Evolutionary conservation across 768 basidiomycete species (phyloP).

Genomic region (Termitomyces sp.): DNA sequence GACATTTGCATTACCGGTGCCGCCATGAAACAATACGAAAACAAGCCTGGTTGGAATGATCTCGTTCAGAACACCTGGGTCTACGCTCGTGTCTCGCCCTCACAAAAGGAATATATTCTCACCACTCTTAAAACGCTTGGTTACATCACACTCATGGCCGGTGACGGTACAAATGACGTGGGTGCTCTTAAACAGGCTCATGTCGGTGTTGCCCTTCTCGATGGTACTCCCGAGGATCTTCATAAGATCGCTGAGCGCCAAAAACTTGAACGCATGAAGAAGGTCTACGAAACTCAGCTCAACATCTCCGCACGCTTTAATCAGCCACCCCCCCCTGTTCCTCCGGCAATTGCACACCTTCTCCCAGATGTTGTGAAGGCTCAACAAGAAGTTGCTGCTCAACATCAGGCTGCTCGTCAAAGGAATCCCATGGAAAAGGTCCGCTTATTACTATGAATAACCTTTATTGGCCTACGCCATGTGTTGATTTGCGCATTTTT

Average conservation of each 20-base stretch:
- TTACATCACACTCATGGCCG: constrained; percentile 95
- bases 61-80: constrained; percentile 97
- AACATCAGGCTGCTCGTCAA: constrained; percentile 56
- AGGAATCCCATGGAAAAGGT: constrained; percentile 93
- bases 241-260: constrained; percentile 12
- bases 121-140: constrained; percentile 87
- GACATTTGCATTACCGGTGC: constrained; percentile 97
- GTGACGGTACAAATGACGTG: constrained; percentile 98
- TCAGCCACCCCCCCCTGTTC: constrained; percentile 92
- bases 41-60: constrained; percentile 65
- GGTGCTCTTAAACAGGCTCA: constrained; percentile 98
- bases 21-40: constrained; percentile 85
- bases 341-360: constrained; percentile 79
- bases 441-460: constrained; percentile 18
- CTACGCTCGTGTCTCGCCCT: constrained; percentile 94
- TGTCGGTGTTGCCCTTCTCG: constrained; percentile 75
- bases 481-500: background rate
- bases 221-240: constrained; percentile 12
- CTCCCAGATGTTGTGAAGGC: constrained; percentile 91
- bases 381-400: constrained; percentile 75
- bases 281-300: constrained; percentile 95
- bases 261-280: background rate
- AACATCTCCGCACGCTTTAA: constrained; percentile 88
- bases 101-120: constrained; percentile 94
- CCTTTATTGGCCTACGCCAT: background rate